Percentiles rank a stretch among this genome's conserved stretches.
phyloP scores from a whole-genome alignment of 371 early-diverging fungal genomes.

The Zychaea mexicana region DNA sequence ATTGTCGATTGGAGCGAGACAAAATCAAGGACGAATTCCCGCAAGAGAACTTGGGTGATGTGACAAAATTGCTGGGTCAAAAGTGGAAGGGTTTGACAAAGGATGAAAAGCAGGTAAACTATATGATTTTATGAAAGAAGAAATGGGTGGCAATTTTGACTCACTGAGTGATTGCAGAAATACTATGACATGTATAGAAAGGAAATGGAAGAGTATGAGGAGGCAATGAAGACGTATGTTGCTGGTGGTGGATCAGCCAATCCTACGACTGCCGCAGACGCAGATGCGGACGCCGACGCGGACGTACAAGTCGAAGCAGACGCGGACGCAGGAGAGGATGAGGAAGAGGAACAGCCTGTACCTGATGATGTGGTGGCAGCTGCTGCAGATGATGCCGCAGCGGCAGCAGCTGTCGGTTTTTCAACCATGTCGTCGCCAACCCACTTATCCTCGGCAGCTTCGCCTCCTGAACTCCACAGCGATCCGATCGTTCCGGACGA shows the following conservation, averaged over 20 bases:
- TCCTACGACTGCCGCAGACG: neutral
- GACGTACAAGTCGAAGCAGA: neutral
- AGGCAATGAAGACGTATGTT: constrained; percentile 51
- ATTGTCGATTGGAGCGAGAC: constrained; percentile 58
- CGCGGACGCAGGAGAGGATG: neutral
- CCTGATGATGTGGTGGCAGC: neutral
- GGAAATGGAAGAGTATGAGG: constrained; percentile 52
- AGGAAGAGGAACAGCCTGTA: no score
- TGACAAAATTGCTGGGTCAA: constrained; percentile 50
- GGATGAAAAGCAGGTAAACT: constrained; percentile 56
- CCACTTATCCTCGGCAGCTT: neutral
- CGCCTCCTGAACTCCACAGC: constrained; percentile 7
- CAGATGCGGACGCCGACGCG: no score
- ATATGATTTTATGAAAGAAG: neutral
- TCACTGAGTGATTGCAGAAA: constrained; percentile 24
- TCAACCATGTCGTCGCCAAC: constrained; percentile 8
- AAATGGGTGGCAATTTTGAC: neutral
- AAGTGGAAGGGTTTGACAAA: constrained; percentile 53
- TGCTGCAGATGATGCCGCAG: constrained; percentile 9
- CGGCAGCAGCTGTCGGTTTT: neutral
- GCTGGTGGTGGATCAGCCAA: neutral
- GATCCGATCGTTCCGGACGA: neutral
- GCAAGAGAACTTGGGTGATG: constrained; percentile 50
- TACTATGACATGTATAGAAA: constrained; percentile 55
- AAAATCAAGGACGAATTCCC: constrained; percentile 61